Evolutionary conservation across 2,329 filamentous ascomycete species (phyloP).

Genomic region (Arthroderma sp.): DNA sequence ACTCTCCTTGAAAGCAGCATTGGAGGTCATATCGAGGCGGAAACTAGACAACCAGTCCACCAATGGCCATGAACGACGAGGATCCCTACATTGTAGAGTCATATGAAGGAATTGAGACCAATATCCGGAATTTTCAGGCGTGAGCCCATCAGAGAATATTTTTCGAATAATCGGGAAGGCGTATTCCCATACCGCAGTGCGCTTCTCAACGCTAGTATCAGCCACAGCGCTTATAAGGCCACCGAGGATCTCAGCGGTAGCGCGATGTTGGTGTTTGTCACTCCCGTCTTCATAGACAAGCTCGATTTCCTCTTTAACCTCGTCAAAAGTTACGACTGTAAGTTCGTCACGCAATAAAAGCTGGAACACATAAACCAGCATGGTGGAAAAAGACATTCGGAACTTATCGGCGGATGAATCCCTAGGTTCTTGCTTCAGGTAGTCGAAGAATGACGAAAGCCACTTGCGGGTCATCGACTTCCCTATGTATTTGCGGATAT

Average conservation of each 20-base stretch:
- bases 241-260: constrained; percentile 84
- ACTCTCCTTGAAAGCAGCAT: constrained; percentile 97
- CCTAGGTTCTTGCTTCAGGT: constrained; percentile 89
- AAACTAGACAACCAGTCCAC: constrained; percentile 73
- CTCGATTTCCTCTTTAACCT: constrained; percentile 68
- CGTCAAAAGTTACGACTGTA: constrained; percentile 68
- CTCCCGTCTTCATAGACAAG: constrained; percentile 81
- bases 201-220: constrained; percentile 62
- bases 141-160: constrained; percentile 82
- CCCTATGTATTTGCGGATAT: constrained; percentile 67
- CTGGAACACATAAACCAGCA: constrained; percentile 82
- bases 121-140: constrained; percentile 85
- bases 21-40: constrained; percentile 83
- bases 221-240: constrained; percentile 69
- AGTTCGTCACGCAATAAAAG: constrained; percentile 65
- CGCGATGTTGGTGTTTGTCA: constrained; percentile 95
- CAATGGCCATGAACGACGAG: constrained; percentile 73
- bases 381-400: constrained; percentile 72
- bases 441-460: constrained; percentile 79
- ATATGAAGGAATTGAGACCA: constrained; percentile 93
- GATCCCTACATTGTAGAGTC: constrained; percentile 77
- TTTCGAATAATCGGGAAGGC: constrained; percentile 76
- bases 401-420: constrained; percentile 74
- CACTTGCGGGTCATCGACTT: constrained; percentile 67
- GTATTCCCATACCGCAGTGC: constrained; percentile 73